Percentiles rank a stretch among this genome's conserved stretches.
Conservation (phyloP, 2,329 filamentous ascomycete genomes). For the Cephalotrichum gorgonifer region DNA sequence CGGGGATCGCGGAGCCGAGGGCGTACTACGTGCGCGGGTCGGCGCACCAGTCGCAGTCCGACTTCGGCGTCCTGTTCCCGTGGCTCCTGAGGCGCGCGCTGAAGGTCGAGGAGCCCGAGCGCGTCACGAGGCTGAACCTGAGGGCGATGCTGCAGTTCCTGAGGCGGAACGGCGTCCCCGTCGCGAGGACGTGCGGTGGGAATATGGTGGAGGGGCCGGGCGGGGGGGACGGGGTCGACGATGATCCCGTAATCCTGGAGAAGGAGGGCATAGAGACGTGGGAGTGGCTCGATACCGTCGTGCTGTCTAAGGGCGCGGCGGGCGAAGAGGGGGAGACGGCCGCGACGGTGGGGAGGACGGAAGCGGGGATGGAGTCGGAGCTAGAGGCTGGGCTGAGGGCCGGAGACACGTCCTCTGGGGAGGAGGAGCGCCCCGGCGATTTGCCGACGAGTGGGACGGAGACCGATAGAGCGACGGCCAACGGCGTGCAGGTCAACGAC, state of each 20-base stretch:
- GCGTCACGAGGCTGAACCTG: slow-evolving; percentile 47
- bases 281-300: slow-evolving; percentile 42
- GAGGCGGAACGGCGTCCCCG: slow-evolving; percentile 34
- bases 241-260: slow-evolving; percentile 42
- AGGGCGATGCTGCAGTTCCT: slow-evolving; percentile 48
- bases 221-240: slow-evolving; percentile 15
- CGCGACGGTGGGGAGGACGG: not conserved
- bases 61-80: slow-evolving; percentile 76
- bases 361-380: not conserved
- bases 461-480: too few species aligned
- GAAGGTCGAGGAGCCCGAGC: slow-evolving; percentile 45
- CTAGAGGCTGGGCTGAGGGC: slow-evolving; percentile 2
- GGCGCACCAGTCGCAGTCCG: slow-evolving; percentile 75
- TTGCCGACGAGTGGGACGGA: not conserved
- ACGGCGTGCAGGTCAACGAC: too few species aligned
- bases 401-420: too few species aligned
- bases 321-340: not conserved
- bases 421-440: too few species aligned
- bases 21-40: slow-evolving; percentile 65
- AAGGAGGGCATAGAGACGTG: slow-evolving; percentile 34
- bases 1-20: slow-evolving; percentile 40
- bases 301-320: slow-evolving; percentile 21
- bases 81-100: slow-evolving; percentile 53
- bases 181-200: slow-evolving; percentile 36
- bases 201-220: slow-evolving; percentile 37